A percentile compares a stretch with the other conserved stretches of the same genome.
These are phyloP conservation scores for Xylariales sp. DNA, from an alignment of 2,329 filamentous ascomycete genomes.

Conservation along the genomic window DNA sequence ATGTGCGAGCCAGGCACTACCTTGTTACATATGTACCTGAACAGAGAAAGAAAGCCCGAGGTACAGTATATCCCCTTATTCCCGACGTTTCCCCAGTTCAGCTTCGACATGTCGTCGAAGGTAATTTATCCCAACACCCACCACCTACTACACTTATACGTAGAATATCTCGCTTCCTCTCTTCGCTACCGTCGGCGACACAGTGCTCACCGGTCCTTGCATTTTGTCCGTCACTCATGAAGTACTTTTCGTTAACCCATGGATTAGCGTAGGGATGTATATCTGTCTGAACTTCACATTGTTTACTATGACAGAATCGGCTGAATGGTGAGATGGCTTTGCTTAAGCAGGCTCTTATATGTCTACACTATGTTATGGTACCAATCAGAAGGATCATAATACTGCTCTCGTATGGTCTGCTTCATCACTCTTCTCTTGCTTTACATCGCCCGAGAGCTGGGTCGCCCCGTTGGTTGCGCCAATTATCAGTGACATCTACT, in stretches of 20 bases:
- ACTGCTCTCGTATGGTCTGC: slow-evolving; percentile 4
- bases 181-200: slow-evolving; percentile 1
- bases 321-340: background rate
- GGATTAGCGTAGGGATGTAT: slow-evolving; percentile 13
- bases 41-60: slow-evolving; percentile 1
- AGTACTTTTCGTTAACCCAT: slow-evolving; percentile 18
- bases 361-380: background rate
- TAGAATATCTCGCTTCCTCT: slow-evolving; percentile 21
- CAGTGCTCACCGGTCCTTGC: slow-evolving; percentile 10
- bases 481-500: slow-evolving; percentile 20
- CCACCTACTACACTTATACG: slow-evolving; percentile 7
- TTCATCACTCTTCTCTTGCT: slow-evolving; percentile 11
- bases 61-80: slow-evolving; percentile 12
- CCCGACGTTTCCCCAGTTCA: background rate
- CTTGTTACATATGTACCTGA: slow-evolving; percentile 4
- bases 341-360: slow-evolving; percentile 11
- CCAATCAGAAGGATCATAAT: slow-evolving; percentile 8
- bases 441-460: slow-evolving; percentile 14
- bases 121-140: slow-evolving; percentile 21
- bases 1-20: slow-evolving; percentile 15
- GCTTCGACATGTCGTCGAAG: slow-evolving; percentile 4
- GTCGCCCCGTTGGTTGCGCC: slow-evolving; percentile 11
- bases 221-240: slow-evolving; percentile 4
- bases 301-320: slow-evolving; percentile 3
- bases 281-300: slow-evolving; percentile 6